Evolutionary conservation across 2,329 filamentous ascomycete genomes (phyloP).

Genomic region (Trichoderma citrinoviride): DNA sequence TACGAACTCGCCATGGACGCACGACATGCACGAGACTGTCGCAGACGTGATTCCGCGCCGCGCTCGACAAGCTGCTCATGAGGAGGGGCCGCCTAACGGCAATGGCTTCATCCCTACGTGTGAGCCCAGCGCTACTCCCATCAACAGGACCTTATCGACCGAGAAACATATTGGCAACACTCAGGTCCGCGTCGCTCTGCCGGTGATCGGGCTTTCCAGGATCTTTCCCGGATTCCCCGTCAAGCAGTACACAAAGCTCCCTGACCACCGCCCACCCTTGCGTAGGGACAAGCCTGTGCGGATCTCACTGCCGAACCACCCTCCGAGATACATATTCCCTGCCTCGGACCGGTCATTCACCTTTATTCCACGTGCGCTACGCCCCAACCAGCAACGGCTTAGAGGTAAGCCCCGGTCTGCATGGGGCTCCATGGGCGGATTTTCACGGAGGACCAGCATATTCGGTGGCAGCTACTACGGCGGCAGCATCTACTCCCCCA

Average conservation of each 20-base stretch:
- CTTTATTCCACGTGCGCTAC: slow-evolving; percentile 90
- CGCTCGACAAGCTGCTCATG: slow-evolving; percentile 43
- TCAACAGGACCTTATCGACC: slow-evolving; percentile 76
- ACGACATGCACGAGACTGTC: slow-evolving; percentile 87
- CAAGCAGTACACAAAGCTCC: slow-evolving; percentile 89
- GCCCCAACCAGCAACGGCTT: slow-evolving; percentile 84
- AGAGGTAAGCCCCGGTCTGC: slow-evolving; percentile 69
- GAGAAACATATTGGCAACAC: slow-evolving; percentile 82
- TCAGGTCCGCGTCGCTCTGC: slow-evolving; percentile 77
- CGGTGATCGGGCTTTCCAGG: slow-evolving; percentile 69
- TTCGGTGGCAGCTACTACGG: slow-evolving; percentile 69
- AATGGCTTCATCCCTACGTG: slow-evolving; percentile 55
- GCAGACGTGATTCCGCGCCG: slow-evolving; percentile 45
- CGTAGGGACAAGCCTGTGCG: slow-evolving; percentile 95
- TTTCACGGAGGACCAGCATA: slow-evolving; percentile 78
- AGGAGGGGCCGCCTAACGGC: slow-evolving; percentile 54
- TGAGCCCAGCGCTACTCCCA: slow-evolving; percentile 59
- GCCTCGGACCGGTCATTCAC: slow-evolving; percentile 90
- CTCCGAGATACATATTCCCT: slow-evolving; percentile 87
- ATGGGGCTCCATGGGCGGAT: slow-evolving; percentile 63
- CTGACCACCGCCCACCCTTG: slow-evolving; percentile 89
- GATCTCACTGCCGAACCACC: slow-evolving; percentile 78
- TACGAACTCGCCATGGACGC: slow-evolving; percentile 78
- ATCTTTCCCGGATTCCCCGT: slow-evolving; percentile 73
- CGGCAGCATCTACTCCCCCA: slow-evolving; percentile 81